Base-by-base conservation (phyloP, 768 basidiomycete genomes). In the Boletus huronensis region DNA sequence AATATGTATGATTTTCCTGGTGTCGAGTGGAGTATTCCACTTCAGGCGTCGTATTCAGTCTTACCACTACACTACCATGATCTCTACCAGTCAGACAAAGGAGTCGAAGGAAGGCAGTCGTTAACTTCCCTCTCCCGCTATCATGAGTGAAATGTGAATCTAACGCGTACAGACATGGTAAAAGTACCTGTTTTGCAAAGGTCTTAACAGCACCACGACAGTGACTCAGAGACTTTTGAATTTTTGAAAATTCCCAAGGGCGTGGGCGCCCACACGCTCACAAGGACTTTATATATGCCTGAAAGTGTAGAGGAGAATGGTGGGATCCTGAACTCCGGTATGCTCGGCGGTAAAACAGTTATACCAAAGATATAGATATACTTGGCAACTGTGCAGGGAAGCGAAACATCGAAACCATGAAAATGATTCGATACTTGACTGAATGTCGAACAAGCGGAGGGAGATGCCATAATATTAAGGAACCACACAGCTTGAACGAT, bases 401-500 rank as follows among this genome's bases (percentile, higher is more conserved):
- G 48, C 14, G 25, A 48, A 50, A 19, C 31, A 13, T 32, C 35
- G 14, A 59, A 38, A 36, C 29, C 31, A 10, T 13, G 35, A 43
- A 45, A 39, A 29, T 11, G n/a, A 19, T 47, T 16, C 16, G 21
- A 40, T 13, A 11, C 9, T 14, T 34, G 5, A 34, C n/a, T 29
- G 17, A 26, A 26, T 26, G 43, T 13, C 17, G n/a, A 40, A 19
- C 28, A 32, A 50, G 14, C 17, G 21, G 13, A 42, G 13, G 41
- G 17, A 36, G 29, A 44, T 45, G 43, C 16, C 58, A 50, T 48
- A 42, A 40, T 41, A 51, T 43, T 29, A 53, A 58, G 45, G 52
- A 13, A 23, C 19, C n/a, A 26, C 14, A n/a, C 11, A 21, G 17
- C 19, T 16, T 10, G 21, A 26, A 17, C 2, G 2, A 35, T 44